Base-by-base conservation (phyloP, 202 grass and related monocot species). In the Carex arenaria region DNA sequence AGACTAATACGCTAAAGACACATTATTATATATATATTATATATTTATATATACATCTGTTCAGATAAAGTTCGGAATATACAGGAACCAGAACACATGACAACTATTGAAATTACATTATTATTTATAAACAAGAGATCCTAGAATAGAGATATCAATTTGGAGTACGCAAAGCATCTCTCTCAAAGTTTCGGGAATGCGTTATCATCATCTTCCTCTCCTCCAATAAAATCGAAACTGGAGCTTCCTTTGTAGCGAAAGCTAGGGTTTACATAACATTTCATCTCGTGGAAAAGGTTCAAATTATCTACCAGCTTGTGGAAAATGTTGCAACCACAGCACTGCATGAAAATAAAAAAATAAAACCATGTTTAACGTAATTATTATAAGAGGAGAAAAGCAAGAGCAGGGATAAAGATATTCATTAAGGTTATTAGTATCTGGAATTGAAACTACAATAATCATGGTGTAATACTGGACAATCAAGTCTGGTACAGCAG, bases 281-380 rank as follows among this genome's bases (percentile, higher is more conserved):
- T 98, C 91, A 98, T 98, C 85, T 90, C 95, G 67, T 98, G 93
- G 62, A 98, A 98, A 68, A 95, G 89, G 80, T 98, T 98, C 85
- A 98, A 83, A 78, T 95, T 98, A 86, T 98, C 95, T 8, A 98
- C 93, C 80, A 95, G 70, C 76, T 93, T 98, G 81, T 98, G 95
- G 78, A 98, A 95, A 32, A 98, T 61, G 38, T 98, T 98, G 86
- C 95, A 98, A 2, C 95, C 95, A 7, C 92, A 95, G 77, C 95
- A 98, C 95, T 94, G 85, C 31, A 20, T 7, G 65, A 86, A 10
- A 67, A 30, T 0, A 67, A 40, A 3, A 32, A 73, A 40, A 3
- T 40, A 32, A 81, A 0, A 79, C 15, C 28, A 36, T 59, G 51
- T 38, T 38, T 40, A 59, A 60, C 0, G 11, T 18, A 4, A 77